These are phyloP conservation scores for Phialophora chinensis DNA, from an alignment of 2,329 filamentous ascomycete genomes.

Conservation along the genomic window DNA sequence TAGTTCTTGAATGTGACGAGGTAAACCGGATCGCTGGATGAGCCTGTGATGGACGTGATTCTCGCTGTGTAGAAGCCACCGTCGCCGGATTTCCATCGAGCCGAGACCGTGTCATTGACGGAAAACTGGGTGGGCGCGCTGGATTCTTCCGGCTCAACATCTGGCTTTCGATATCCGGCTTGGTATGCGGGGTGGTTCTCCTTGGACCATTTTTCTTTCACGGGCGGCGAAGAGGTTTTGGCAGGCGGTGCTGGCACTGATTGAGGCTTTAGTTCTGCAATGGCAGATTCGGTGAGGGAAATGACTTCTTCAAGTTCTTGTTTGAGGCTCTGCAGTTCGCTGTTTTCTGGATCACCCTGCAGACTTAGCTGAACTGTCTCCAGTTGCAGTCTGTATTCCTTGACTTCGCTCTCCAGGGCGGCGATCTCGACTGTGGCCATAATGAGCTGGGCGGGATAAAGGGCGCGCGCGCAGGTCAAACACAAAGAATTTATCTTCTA, in stretches of 20 bases:
- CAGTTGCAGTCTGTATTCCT: conserved; percentile 72
- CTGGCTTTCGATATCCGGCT: conserved; percentile 63
- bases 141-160: conserved; percentile 54
- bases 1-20: conserved; percentile 95
- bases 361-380: conserved; percentile 78
- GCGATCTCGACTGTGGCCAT: conserved; percentile 45
- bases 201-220: conserved; percentile 76
- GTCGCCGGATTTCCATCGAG: conserved; percentile 89
- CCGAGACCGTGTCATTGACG: conserved; percentile 88
- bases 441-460: not conserved
- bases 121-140: conserved; percentile 65
- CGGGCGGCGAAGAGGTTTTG: conserved; percentile 58
- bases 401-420: conserved; percentile 57
- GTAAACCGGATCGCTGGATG: conserved; percentile 87
- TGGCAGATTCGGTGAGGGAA: conserved; percentile 75
- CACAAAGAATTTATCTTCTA: not conserved
- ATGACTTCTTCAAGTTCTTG: conserved; percentile 83
- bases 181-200: conserved; percentile 80
- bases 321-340: conserved; percentile 76
- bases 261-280: conserved; percentile 76
- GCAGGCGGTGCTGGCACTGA: conserved; percentile 49
- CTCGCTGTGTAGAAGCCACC: conserved; percentile 88
- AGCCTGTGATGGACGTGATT: conserved; percentile 93
- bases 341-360: conserved; percentile 78
- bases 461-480: not conserved